phyloP scores from a whole-genome alignment of 352 stramenopile species.

The Phytophthora hybrid region DNA sequence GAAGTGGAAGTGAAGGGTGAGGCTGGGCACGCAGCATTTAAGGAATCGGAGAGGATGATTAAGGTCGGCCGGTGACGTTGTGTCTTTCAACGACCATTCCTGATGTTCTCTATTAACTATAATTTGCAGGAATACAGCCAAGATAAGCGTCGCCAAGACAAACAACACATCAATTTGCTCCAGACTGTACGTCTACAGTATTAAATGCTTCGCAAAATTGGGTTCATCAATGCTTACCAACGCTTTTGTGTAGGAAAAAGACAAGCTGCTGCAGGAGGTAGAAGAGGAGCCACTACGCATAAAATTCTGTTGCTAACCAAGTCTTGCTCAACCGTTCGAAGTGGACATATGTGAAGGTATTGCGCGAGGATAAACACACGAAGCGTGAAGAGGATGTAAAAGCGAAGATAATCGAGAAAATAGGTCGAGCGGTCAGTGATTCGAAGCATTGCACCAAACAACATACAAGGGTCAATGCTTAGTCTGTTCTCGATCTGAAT shows the following conservation, averaged over 20 bases:
- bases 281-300: too few relatives aligned
- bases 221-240: neutral
- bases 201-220: neutral
- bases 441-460: neutral
- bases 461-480: too few relatives aligned
- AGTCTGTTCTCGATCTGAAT: neutral
- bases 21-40: slow-evolving; percentile 53
- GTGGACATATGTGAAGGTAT: slow-evolving; percentile 55
- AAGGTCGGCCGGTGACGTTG: slow-evolving; percentile 30
- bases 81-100: neutral
- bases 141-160: slow-evolving; percentile 41
- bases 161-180: slow-evolving; percentile 31
- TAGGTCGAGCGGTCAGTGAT: slow-evolving; percentile 42
- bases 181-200: slow-evolving; percentile 35
- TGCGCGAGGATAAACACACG: slow-evolving; percentile 44
- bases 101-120: neutral
- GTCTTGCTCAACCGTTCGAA: slow-evolving; percentile 11
- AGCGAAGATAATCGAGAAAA: slow-evolving; percentile 47
- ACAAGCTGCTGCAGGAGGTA: slow-evolving; percentile 52
- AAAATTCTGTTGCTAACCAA: too few relatives aligned
- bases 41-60: slow-evolving; percentile 52
- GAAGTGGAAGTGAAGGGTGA: slow-evolving; percentile 70
- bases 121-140: slow-evolving; percentile 36
- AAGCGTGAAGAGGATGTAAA: slow-evolving; percentile 41
- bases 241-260: slow-evolving; percentile 38